Evolutionary conservation across 768 basidiomycete genomes (phyloP).

Genomic region (Coprinopsis marcescibilis): DNA sequence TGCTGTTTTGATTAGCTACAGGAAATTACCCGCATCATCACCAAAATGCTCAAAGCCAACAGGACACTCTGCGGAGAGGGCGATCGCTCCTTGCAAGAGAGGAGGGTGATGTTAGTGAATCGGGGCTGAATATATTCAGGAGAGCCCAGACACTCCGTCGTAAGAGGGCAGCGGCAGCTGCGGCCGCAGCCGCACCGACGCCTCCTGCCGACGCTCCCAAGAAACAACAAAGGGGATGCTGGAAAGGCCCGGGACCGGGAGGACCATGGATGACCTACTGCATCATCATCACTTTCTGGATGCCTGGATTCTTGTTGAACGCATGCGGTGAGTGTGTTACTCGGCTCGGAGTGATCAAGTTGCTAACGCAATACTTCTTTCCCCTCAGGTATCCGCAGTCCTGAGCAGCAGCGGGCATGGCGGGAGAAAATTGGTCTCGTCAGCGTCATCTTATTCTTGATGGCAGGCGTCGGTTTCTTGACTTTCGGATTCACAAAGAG

Average conservation of each 20-base stretch:
- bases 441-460: slow-evolving; percentile 68
- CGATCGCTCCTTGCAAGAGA: slow-evolving; percentile 88
- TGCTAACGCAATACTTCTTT: slow-evolving; percentile 5
- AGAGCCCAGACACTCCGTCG: slow-evolving; percentile 76
- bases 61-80: slow-evolving; percentile 65
- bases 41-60: slow-evolving; percentile 20
- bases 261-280: slow-evolving; percentile 96
- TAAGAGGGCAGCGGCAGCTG: slow-evolving; percentile 41
- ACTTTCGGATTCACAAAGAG: slow-evolving; percentile 96
- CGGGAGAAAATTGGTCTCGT: slow-evolving; percentile 96
- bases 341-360: neutral
- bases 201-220: slow-evolving; percentile 27
- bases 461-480: slow-evolving; percentile 94
- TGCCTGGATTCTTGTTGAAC: slow-evolving; percentile 74
- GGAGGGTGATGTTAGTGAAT: slow-evolving; percentile 78
- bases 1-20: slow-evolving; percentile 31
- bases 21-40: slow-evolving; percentile 59
- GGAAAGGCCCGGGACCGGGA: slow-evolving; percentile 83
- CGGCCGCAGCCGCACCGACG: slow-evolving; percentile 38
- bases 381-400: slow-evolving; percentile 70
- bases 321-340: slow-evolving; percentile 65
- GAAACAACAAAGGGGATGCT: slow-evolving; percentile 45
- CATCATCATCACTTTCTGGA: slow-evolving; percentile 72
- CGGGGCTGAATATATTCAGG: slow-evolving; percentile 89
- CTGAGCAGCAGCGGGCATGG: slow-evolving; percentile 95